Evolutionary conservation across 768 basidiomycete genomes (phyloP), one percentile per base, ranked within the genome.

Genomic region (Termitomyces titanicus): DNA sequence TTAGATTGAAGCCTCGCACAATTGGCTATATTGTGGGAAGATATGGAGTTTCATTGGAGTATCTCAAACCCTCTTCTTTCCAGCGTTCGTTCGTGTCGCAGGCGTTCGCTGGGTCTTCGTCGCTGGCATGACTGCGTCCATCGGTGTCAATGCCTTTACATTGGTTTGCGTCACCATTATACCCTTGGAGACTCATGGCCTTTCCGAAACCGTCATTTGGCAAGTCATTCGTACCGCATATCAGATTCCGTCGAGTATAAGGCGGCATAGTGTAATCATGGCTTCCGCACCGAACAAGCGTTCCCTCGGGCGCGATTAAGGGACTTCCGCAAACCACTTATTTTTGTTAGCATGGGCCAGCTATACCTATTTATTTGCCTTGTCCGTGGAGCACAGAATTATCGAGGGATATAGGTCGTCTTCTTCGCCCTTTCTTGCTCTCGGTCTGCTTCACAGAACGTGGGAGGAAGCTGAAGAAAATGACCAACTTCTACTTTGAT

Each of bases 11-110:
- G 33, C 86, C 89, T 1, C 74, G 79, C 1, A 69, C 66, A 12
- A 92, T 92, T 42, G 89, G 89, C 5, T 77, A 78, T 46, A 80
- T 86, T 71, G 79, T 72, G 60, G 71, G 72, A 1, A 20, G 62
- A 64, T 80, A 67, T 52, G 81, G 66, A 62, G 68, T 6, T 65
- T 63, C 3, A 66, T 73, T 7, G 80, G 76, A 1, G 0, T 66
- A 9, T 67, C 74, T 51, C 79, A 80, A 59, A 62, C 62, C 2
- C 51, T 75, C 13, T 72, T 74, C 52, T 73, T 76, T 40, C 56
- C 77, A 6, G 72, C 51, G 37, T 40, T 79, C 11, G 68, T 80
- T 17, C 64, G 70, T 4, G 49, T 66, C n/a, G 56, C 74, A 13
- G 81, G 81, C 3, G 71, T 68, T 5, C 74, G 73, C 49, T 61